These are phyloP conservation scores for Miscanthus lutarioriparius DNA, from an alignment of 176 grass and related monocot species.

Conservation along the genomic window DNA sequence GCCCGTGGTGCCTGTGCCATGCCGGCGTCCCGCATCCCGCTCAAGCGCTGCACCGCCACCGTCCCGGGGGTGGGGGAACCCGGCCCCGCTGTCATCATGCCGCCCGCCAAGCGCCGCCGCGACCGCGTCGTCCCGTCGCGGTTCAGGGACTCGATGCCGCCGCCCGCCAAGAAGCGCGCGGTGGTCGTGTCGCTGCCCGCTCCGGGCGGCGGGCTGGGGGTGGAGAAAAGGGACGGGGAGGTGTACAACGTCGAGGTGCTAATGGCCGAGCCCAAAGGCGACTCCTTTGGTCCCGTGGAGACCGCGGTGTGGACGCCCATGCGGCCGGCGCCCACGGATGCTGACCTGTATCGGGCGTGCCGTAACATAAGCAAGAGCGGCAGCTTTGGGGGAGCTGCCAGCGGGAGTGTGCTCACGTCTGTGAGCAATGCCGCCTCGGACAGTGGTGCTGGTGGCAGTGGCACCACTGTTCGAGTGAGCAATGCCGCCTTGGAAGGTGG, in stretches of 20 bases:
- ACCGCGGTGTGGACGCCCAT: slow-evolving; percentile 26
- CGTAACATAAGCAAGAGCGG: slow-evolving; percentile 40
- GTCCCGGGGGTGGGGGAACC: slow-evolving; percentile 22
- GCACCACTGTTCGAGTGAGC: background rate
- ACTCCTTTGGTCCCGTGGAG: slow-evolving; percentile 30
- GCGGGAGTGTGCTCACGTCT: slow-evolving; percentile 54
- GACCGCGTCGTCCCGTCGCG: slow-evolving; percentile 58
- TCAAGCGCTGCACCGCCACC: slow-evolving; percentile 60
- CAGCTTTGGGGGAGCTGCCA: slow-evolving; percentile 12
- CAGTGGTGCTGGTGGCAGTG: background rate
- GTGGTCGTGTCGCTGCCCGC: background rate
- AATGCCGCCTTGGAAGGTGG: slow-evolving; percentile 12
- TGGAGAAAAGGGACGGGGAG: slow-evolving; percentile 18
- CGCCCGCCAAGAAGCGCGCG: slow-evolving; percentile 27
- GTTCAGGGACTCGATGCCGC: slow-evolving; percentile 45
- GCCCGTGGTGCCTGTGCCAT: slow-evolving; percentile 31
- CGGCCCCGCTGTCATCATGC: background rate
- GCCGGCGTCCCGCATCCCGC: slow-evolving; percentile 54
- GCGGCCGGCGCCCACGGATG: background rate
- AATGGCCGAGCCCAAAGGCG: slow-evolving; percentile 24
- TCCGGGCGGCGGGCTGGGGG: background rate
- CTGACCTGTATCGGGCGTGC: slow-evolving; percentile 43
- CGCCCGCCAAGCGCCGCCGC: slow-evolving; percentile 49
- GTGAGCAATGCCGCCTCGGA: slow-evolving; percentile 31
- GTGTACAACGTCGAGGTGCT: slow-evolving; percentile 37